phyloP scores from a whole-genome alignment of 305 asterid species.

The Plantago coronopus region DNA sequence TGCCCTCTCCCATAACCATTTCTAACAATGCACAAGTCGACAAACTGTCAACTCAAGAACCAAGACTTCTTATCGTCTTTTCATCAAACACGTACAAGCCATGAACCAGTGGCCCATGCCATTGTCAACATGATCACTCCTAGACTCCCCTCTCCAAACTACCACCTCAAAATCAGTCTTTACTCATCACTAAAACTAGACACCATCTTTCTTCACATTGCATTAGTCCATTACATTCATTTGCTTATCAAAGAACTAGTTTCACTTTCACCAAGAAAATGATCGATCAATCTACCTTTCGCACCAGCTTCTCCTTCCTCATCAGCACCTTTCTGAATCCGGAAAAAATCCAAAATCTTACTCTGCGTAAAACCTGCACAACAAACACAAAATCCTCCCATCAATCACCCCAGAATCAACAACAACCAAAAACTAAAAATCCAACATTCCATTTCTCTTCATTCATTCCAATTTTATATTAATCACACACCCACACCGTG shows the following conservation, averaged over 20 bases:
- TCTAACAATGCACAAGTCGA: no score
- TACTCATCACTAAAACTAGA: background rate
- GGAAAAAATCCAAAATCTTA: slow-evolving; percentile 62
- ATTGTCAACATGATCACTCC: background rate
- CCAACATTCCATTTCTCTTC: background rate
- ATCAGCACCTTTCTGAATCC: slow-evolving; percentile 53
- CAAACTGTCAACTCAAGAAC: background rate
- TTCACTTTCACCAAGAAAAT: background rate
- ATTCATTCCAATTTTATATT: no score
- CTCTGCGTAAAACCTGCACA: slow-evolving; percentile 64
- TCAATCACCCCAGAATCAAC: background rate
- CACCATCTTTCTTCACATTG: no score
- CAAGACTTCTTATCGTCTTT: background rate
- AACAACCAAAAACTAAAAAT: background rate
- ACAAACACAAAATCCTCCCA: background rate
- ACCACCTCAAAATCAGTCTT: background rate
- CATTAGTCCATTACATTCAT: no score
- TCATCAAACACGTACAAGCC: slow-evolving; percentile 7
- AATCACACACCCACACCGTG: no score
- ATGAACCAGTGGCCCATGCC: background rate
- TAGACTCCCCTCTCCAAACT: background rate
- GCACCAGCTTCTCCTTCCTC: slow-evolving; percentile 33
- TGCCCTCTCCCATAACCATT: no score
- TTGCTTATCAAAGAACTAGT: background rate
- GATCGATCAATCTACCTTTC: slow-evolving; percentile 53